Base-by-base conservation (phyloP, 768 basidiomycete genomes). In the Pleurotus citrinopileatus region DNA sequence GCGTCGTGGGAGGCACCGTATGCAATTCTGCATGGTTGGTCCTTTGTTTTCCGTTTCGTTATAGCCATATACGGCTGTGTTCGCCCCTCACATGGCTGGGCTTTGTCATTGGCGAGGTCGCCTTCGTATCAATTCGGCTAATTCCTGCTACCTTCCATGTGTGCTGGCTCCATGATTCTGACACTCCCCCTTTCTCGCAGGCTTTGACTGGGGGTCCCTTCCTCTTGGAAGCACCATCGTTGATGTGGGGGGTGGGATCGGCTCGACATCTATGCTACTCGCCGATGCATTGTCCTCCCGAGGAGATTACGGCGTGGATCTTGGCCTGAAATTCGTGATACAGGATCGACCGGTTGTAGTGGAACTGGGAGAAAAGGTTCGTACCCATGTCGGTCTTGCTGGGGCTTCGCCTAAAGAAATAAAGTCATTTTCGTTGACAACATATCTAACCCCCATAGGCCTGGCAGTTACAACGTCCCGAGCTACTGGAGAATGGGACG, bases 1-100 rank as follows among this genome's bases (percentile, higher is more conserved):
- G 78, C 75, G 23, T 80, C 79, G 1, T 91, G 89, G 87, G 87
- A 86, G 68, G 77, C 72, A 2, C 83, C 83, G 13, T 79, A 79
- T 15, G 82, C 80, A 2, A 76, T 85, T 25, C 65, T 84, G 36
- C 74, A 73, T 56, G 81, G 84, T 81, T 52, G 17, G 73, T 65
- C 8, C 50, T 47, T 38, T 37, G 7, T 45, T 25, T 3, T 42
- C 26, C 52, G 19, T 28, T 32, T 40, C 27, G 25, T 36, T 51
- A 20, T 34, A 12, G 34, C 29, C 52, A 23, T 37, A 13, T 52
- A 36, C 48, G 48, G 48, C 34, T 34, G 20, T 22, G 17, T 32
- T 20, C 13, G 6, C 32, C 32, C 19, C 27, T 51, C 19, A 15
- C 45, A 27, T n/a, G 48, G 28, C 32, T 8, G 4, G 29, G 12